A percentile compares a stretch with the other conserved stretches of the same genome.
These are phyloP conservation scores for Nitzschia sp. DNA, from an alignment of 108 stramenopile species.

Conservation along the genomic window DNA sequence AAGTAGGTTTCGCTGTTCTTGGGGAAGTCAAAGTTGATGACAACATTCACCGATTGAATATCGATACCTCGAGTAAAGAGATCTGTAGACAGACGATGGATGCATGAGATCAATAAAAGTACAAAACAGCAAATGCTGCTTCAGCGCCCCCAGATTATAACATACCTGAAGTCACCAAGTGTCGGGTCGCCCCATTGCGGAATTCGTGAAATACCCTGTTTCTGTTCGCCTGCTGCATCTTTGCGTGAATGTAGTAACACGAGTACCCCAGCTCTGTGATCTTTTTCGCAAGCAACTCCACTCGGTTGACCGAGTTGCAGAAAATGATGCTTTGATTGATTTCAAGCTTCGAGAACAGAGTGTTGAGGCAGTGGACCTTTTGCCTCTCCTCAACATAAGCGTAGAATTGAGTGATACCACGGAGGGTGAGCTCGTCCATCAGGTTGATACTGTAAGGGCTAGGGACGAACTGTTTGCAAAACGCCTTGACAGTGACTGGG, in stretches of 20 bases:
- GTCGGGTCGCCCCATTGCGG: constrained; percentile 96
- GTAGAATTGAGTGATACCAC: constrained; percentile 98
- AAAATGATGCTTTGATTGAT: constrained; percentile 99
- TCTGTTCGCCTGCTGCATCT: constrained; percentile 98
- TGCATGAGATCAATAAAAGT: neutral
- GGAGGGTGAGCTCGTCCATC: constrained; percentile 99
- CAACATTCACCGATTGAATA: constrained; percentile 98
- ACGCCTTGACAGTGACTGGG: constrained; percentile 95
- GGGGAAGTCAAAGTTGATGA: constrained; percentile 99
- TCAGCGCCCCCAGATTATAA: too few species aligned
- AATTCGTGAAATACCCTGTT: constrained; percentile 99
- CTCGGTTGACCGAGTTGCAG: constrained; percentile 98
- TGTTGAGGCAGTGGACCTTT: constrained; percentile 99
- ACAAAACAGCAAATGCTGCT: too few species aligned
- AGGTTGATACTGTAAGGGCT: constrained; percentile 96
- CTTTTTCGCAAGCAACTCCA: constrained; percentile 97
- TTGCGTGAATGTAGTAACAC: constrained; percentile 99
- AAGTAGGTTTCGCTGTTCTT: constrained; percentile 98
- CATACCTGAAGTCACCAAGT: constrained; percentile 91
- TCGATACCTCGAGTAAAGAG: constrained; percentile 99
- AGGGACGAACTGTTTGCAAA: constrained; percentile 94
- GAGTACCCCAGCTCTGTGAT: constrained; percentile 99
- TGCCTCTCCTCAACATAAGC: constrained; percentile 98
- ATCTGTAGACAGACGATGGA: constrained; percentile 54
- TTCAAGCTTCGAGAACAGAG: constrained; percentile 96